Evolutionary conservation across 2,329 filamentous ascomycete genomes (phyloP).

Genomic region (Phyllosticta paracitricarpa): DNA sequence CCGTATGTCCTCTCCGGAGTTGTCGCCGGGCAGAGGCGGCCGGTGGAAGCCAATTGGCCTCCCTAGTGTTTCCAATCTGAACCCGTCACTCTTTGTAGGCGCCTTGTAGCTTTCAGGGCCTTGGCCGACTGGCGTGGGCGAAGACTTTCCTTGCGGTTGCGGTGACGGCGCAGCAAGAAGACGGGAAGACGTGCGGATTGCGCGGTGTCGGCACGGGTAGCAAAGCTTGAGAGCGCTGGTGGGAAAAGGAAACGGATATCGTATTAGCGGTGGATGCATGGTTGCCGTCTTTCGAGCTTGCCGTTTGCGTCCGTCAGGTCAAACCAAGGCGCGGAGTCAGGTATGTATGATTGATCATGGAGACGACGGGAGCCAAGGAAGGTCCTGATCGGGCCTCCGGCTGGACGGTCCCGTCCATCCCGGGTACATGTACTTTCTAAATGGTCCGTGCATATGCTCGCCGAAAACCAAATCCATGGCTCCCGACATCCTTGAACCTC

Average conservation of each 20-base stretch:
- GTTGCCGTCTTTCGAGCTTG: background rate
- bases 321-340: background rate
- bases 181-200: background rate
- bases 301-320: background rate
- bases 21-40: constrained; percentile 69
- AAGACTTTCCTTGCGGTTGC: background rate
- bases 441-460: background rate
- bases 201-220: constrained; percentile 1
- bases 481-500: background rate
- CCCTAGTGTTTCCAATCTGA: constrained; percentile 44
- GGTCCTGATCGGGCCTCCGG: too few species aligned
- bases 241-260: background rate
- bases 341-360: background rate
- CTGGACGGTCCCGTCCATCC: too few species aligned
- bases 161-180: background rate
- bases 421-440: background rate
- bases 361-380: background rate
- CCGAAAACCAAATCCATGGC: too few species aligned
- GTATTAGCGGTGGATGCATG: background rate
- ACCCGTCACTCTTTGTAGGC: constrained; percentile 20
- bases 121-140: background rate
- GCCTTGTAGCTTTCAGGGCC: constrained; percentile 6
- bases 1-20: constrained; percentile 65
- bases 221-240: background rate
- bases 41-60: constrained; percentile 74